phyloP scores from a whole-genome alignment of 495 filamentous ascomycete genomes.

The Rhypophila decipiens region DNA sequence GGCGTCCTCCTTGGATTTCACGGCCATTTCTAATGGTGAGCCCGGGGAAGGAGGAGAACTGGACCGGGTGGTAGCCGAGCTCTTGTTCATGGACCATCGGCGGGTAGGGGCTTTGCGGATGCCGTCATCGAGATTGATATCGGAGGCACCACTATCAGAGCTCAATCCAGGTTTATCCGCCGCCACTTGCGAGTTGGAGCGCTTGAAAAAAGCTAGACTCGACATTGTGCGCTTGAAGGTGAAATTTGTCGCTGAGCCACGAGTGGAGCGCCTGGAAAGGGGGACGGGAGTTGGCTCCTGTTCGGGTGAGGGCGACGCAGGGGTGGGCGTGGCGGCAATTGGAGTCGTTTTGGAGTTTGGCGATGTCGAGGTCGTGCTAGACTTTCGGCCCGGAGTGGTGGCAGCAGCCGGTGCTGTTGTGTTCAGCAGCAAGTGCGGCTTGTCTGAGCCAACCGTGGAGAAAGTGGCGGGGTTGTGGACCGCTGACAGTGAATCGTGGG shows the following conservation, averaged over 20 bases:
- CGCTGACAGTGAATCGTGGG: slow-evolving; percentile 26
- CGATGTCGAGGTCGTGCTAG: slow-evolving; percentile 2
- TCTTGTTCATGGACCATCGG: slow-evolving; percentile 42
- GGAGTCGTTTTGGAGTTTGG: slow-evolving; percentile 6
- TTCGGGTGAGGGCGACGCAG: slow-evolving; percentile 11
- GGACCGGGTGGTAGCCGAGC: slow-evolving; percentile 42
- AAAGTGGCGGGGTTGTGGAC: slow-evolving; percentile 19
- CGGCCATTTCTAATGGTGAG: slow-evolving; percentile 32
- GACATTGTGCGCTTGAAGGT: slow-evolving; percentile 33
- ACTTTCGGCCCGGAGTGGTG: slow-evolving; percentile 12
- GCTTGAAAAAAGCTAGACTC: slow-evolving; percentile 22
- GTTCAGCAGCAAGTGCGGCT: slow-evolving; percentile 23
- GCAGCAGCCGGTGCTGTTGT: too few relatives aligned
- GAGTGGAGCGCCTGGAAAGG: slow-evolving; percentile 28
- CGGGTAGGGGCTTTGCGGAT: slow-evolving; percentile 24
- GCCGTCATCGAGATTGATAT: slow-evolving; percentile 14
- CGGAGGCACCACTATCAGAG: slow-evolving; percentile 7
- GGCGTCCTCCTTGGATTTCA: slow-evolving; percentile 21
- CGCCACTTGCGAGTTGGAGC: slow-evolving; percentile 28
- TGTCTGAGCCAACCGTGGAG: slow-evolving; percentile 13
- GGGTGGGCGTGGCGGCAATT: slow-evolving; percentile 14
- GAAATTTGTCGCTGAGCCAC: slow-evolving; percentile 25
- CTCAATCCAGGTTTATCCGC: slow-evolving; percentile 18
- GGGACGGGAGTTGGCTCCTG: slow-evolving; percentile 24
- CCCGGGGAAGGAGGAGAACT: slow-evolving; percentile 48